Percentiles rank a stretch among this genome's conserved stretches.
Evolutionary conservation across 2,329 filamentous ascomycete species (phyloP).

Genomic region (Cladobotryum protrusum): DNA sequence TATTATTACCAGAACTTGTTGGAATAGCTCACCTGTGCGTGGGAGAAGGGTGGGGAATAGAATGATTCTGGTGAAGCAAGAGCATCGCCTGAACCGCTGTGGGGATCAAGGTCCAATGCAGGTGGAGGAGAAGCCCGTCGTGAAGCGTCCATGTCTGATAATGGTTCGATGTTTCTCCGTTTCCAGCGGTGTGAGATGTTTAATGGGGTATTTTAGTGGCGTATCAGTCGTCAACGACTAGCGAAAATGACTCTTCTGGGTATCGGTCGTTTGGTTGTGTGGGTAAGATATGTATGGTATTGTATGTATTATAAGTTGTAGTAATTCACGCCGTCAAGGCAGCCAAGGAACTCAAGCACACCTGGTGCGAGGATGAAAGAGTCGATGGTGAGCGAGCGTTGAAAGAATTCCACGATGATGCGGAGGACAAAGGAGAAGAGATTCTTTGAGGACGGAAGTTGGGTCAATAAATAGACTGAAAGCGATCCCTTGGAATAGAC

Average conservation of each 20-base stretch:
- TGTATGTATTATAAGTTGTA: neutral
- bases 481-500: too few relatives aligned
- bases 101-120: conserved; percentile 5
- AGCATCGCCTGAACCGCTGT: neutral
- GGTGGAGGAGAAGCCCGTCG: conserved; percentile 5
- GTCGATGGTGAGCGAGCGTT: neutral
- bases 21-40: conserved; percentile 4
- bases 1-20: neutral
- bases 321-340: conserved; percentile 10
- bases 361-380: conserved; percentile 6
- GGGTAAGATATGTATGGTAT: too few relatives aligned
- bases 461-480: too few relatives aligned
- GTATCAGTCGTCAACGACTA: too few relatives aligned
- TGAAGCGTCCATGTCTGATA: conserved; percentile 5
- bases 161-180: neutral
- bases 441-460: too few relatives aligned
- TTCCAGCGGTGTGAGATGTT: neutral
- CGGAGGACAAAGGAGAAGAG: neutral
- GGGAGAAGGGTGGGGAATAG: conserved; percentile 5
- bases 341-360: conserved; percentile 9
- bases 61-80: neutral
- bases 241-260: too few relatives aligned
- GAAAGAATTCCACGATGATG: neutral
- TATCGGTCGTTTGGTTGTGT: neutral
- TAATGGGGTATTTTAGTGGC: neutral